Evolutionary conservation across 73 alveolate species (phyloP).

Genomic region (Paramecium tetraurelia): DNA sequence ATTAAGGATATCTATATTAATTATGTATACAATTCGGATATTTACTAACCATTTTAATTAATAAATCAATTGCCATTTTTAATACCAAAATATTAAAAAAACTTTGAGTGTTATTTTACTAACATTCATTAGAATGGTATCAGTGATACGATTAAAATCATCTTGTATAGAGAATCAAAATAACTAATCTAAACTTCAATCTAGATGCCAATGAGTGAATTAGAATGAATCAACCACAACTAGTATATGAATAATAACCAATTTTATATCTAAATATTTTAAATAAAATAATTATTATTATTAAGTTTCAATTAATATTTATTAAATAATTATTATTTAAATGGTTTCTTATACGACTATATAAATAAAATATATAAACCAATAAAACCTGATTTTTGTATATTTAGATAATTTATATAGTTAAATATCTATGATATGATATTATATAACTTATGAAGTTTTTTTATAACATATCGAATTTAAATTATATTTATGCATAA

Average conservation of each 20-base stretch:
- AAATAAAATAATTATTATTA: no score
- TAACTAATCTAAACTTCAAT: not conserved
- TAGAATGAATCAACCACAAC: not conserved
- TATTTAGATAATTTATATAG: no score
- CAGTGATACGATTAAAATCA: not conserved
- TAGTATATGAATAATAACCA: not conserved
- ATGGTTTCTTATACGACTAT: no score
- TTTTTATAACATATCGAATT: not conserved
- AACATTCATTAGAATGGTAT: conserved; percentile 7
- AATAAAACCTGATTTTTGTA: no score
- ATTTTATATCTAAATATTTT: no score
- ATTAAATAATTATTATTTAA: no score
- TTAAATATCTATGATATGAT: no score
- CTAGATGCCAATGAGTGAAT: conserved; percentile 42
- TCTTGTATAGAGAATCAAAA: not conserved
- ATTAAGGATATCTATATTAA: not conserved
- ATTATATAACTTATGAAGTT: no score
- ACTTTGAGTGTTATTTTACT: not conserved
- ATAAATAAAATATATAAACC: no score
- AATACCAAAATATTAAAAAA: not conserved
- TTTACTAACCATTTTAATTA: not conserved
- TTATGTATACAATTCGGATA: conserved; percentile 3
- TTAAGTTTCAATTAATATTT: no score
- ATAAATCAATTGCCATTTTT: not conserved
- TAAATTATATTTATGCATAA: not conserved